Evolutionary conservation across 2,329 filamentous ascomycete genomes (phyloP).

Genomic region (Pseudocercospora cruenta): DNA sequence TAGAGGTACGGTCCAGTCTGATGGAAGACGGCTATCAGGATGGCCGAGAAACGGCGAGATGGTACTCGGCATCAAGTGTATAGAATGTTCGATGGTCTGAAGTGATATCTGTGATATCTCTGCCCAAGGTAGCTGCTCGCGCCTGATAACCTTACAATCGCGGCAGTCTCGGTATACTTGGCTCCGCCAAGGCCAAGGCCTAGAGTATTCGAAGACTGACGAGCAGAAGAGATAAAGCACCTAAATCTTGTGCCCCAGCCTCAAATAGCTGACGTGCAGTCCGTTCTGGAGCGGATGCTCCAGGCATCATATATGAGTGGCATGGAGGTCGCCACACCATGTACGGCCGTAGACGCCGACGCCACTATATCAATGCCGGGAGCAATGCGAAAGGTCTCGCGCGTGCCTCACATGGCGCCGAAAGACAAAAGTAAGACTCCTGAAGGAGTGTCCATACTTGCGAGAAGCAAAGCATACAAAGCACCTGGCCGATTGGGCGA

Average conservation of each 20-base stretch:
- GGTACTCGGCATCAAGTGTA: too few relatives aligned
- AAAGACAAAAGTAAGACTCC: slow-evolving; percentile 4
- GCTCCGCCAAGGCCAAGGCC: neutral
- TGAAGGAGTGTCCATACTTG: neutral
- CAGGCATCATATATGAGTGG: neutral
- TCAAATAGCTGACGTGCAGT: neutral
- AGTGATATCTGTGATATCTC: too few relatives aligned
- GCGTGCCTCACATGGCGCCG: neutral
- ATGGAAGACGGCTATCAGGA: too few relatives aligned
- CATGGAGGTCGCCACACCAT: neutral
- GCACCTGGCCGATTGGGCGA: neutral
- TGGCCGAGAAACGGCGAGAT: neutral
- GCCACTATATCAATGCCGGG: neutral
- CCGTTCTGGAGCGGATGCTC: neutral
- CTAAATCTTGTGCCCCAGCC: neutral
- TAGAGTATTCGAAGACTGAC: neutral
- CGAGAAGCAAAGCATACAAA: slow-evolving; percentile 3
- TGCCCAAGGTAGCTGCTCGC: too few relatives aligned
- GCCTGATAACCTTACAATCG: neutral
- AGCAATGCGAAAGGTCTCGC: neutral
- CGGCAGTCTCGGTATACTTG: neutral
- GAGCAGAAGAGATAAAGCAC: neutral
- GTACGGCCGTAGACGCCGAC: neutral
- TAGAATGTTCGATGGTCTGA: too few relatives aligned
- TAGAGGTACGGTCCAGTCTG: too few relatives aligned